phyloP scores from a whole-genome alignment of 495 filamentous ascomycete genomes.

The Penicillium egyptiacum region DNA sequence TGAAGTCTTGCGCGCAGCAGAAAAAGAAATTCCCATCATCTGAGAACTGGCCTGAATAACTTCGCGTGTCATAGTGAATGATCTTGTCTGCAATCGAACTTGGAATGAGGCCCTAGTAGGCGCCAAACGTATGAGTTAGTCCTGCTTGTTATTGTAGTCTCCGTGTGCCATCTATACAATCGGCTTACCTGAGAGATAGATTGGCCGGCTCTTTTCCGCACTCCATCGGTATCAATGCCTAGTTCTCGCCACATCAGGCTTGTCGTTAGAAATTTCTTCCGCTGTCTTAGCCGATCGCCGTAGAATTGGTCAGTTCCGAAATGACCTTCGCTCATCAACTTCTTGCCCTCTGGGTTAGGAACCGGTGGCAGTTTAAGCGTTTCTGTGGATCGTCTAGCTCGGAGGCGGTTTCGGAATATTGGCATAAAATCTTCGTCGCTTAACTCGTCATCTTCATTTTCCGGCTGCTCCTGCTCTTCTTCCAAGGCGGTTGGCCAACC shows the following conservation, averaged over 20 bases:
- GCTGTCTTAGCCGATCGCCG: conserved; percentile 48
- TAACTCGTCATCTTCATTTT: conserved; percentile 28
- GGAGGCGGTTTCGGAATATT: conserved; percentile 25
- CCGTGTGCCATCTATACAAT: not conserved
- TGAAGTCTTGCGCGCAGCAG: conserved; percentile 88
- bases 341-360: conserved; percentile 70
- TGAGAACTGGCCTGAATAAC: conserved; percentile 95
- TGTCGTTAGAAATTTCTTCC: conserved; percentile 61
- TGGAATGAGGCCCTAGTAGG: conserved; percentile 60
- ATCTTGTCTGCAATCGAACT: conserved; percentile 78
- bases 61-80: conserved; percentile 78
- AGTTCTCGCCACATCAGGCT: conserved; percentile 79
- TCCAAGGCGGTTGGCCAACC: conserved; percentile 27
- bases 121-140: not conserved
- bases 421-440: conserved; percentile 22
- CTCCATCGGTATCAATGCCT: conserved; percentile 56
- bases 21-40: conserved; percentile 98
- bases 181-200: conserved; percentile 63
- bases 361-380: conserved; percentile 66
- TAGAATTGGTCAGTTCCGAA: conserved; percentile 67
- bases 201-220: conserved; percentile 55
- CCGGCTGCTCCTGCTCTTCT: conserved; percentile 14
- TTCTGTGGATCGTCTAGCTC: conserved; percentile 23
- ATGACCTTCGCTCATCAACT: conserved; percentile 74
- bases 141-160: not conserved